Conservation (phyloP, 164 flowering plant species). For the Amborella trichopoda region DNA sequence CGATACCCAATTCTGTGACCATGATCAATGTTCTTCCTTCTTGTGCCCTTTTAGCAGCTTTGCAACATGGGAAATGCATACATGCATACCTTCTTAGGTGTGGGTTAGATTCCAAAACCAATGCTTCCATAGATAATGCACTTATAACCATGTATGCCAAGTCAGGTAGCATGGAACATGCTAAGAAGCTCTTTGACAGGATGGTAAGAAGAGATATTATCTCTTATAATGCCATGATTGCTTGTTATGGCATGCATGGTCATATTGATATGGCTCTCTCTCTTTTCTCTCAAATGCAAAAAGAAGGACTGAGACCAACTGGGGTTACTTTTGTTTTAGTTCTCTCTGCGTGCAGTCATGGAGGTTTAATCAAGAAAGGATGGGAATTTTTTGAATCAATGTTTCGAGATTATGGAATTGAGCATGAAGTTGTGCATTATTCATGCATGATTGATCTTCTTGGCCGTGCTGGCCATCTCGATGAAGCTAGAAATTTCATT, state of each 20-base stretch:
- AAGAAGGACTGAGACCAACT: slow-evolving; percentile 34
- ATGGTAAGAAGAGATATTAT: slow-evolving; percentile 20
- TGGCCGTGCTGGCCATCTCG: slow-evolving; percentile 40
- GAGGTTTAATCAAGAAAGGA: slow-evolving; percentile 38
- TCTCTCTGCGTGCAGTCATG: slow-evolving; percentile 58
- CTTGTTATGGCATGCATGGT: slow-evolving; percentile 50
- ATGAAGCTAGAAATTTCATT: slow-evolving; percentile 33
- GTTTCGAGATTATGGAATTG: slow-evolving; percentile 24
- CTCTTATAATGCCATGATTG: slow-evolving; percentile 53
- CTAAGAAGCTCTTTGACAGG: slow-evolving; percentile 24
- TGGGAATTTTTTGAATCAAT: slow-evolving; percentile 30
- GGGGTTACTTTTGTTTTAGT: slow-evolving; percentile 34
- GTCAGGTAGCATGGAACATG: slow-evolving; percentile 37
- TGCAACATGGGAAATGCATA: slow-evolving; percentile 31
- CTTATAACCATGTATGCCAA: slow-evolving; percentile 47
- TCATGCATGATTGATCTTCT: slow-evolving; percentile 57
- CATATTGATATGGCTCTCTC: slow-evolving; percentile 26
- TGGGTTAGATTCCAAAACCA: slow-evolving; percentile 6
- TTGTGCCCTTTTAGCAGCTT: slow-evolving; percentile 25
- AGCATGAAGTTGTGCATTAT: slow-evolving; percentile 43
- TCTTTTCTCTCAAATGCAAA: slow-evolving; percentile 32
- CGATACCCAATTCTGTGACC: slow-evolving; percentile 32
- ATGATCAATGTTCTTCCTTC: slow-evolving; percentile 30
- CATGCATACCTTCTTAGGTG: slow-evolving; percentile 33
- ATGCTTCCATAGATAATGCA: slow-evolving; percentile 29